A percentile compares a stretch with the other conserved stretches of the same genome.
Evolutionary conservation across 768 basidiomycete species (phyloP).

Genomic region (Strobilomyces dryophilus): DNA sequence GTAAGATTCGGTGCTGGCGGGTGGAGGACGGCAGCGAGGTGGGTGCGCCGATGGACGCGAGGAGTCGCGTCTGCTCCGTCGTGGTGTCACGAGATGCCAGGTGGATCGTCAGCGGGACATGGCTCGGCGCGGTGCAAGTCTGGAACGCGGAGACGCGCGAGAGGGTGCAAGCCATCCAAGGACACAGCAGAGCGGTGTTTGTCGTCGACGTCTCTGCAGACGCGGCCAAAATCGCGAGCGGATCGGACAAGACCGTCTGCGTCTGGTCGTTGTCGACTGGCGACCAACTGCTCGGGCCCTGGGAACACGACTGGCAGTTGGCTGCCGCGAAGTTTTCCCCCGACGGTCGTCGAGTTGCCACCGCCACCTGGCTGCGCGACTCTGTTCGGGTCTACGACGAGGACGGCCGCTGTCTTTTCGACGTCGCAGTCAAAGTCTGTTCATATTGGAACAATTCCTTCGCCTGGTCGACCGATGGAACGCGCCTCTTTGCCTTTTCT

Average conservation of each 20-base stretch:
- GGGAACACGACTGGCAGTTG: not conserved
- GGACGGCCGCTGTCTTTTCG: not conserved
- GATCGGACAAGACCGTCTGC: not conserved
- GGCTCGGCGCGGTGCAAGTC: not conserved
- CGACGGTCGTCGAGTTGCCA: slow-evolving; percentile 7
- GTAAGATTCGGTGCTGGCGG: no score
- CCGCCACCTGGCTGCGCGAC: not conserved
- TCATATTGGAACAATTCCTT: not conserved
- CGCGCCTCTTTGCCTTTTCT: not conserved
- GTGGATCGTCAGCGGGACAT: not conserved
- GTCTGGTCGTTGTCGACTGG: not conserved
- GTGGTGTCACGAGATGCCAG: not conserved
- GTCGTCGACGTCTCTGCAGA: not conserved
- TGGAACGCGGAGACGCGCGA: not conserved
- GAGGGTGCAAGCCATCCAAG: not conserved
- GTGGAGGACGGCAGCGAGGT: no score
- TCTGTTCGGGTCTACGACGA: not conserved
- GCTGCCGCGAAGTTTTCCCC: not conserved
- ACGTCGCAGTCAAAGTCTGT: not conserved
- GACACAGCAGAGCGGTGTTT: not conserved
- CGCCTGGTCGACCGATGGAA: not conserved
- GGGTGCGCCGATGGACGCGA: no score
- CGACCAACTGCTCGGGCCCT: not conserved
- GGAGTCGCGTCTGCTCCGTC: no score
- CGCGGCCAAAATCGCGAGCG: not conserved